These are phyloP conservation scores for Hamigera avellanea DNA, from an alignment of 495 filamentous ascomycete genomes.

Conservation along the genomic window DNA sequence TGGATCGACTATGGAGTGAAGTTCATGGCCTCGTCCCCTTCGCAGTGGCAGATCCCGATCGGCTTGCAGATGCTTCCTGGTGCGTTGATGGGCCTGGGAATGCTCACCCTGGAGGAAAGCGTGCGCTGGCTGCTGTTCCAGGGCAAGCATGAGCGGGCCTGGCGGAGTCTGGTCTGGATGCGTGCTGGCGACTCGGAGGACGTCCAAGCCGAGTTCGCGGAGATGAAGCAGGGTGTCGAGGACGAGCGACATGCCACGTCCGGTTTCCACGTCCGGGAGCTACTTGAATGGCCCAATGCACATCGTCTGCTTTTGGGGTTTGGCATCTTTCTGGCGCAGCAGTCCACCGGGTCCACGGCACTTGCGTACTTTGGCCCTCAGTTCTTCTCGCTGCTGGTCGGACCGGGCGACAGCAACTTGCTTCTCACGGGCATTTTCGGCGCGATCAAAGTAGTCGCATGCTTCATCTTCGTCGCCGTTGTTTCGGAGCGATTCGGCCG, in stretches of 20 bases:
- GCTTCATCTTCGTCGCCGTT: slow-evolving; percentile 37
- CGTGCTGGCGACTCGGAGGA: slow-evolving; percentile 23
- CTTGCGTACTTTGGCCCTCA: slow-evolving; percentile 42
- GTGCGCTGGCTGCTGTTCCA: slow-evolving; percentile 39
- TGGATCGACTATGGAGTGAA: slow-evolving; percentile 46
- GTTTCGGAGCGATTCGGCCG: slow-evolving; percentile 48
- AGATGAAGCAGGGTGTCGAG: slow-evolving; percentile 32
- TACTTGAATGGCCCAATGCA: slow-evolving; percentile 28
- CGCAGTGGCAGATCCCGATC: slow-evolving; percentile 44
- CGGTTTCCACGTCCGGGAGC: slow-evolving; percentile 29
- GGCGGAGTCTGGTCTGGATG: slow-evolving; percentile 38
- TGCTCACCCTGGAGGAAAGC: slow-evolving; percentile 37
- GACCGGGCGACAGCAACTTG: slow-evolving; percentile 19
- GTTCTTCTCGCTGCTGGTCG: slow-evolving; percentile 43
- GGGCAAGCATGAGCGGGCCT: slow-evolving; percentile 27
- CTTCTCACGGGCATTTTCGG: slow-evolving; percentile 42
- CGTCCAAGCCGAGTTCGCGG: slow-evolving; percentile 32
- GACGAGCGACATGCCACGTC: slow-evolving; percentile 30
- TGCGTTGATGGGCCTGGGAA: slow-evolving; percentile 37
- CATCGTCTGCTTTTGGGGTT: slow-evolving; percentile 29
- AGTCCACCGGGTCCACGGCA: slow-evolving; percentile 42
- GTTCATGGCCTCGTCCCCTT: slow-evolving; percentile 39
- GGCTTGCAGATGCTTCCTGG: slow-evolving; percentile 41
- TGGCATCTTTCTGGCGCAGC: slow-evolving; percentile 33
- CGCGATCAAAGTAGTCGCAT: slow-evolving; percentile 37